Percentiles rank a stretch among this genome's conserved stretches.
Conservation (phyloP, 139 green algal species). For the Picochlorum costavermella region DNA sequence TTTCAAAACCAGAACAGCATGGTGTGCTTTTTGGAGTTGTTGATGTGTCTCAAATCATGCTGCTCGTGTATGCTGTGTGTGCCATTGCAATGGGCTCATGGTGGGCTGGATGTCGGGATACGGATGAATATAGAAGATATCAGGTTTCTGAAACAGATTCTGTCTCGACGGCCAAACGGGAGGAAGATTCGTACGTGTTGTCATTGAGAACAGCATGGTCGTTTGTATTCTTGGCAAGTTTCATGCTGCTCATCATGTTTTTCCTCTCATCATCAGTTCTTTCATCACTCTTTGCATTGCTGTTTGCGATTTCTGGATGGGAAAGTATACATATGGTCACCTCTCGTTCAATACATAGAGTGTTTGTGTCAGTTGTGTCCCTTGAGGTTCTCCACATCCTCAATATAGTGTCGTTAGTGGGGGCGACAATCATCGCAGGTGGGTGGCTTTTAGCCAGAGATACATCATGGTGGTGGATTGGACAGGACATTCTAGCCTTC, state of each 20-base stretch:
- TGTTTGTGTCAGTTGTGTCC: background rate
- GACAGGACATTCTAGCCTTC: conserved; percentile 61
- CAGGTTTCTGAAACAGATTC: conserved; percentile 1
- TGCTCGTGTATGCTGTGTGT: conserved; percentile 62
- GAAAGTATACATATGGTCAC: conserved; percentile 33
- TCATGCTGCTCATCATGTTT: conserved; percentile 61
- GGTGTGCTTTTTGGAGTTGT: conserved; percentile 15
- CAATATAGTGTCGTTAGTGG: background rate
- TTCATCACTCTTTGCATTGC: conserved; percentile 47
- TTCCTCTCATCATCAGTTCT: conserved; percentile 61
- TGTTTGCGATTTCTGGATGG: conserved; percentile 46
- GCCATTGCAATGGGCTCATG: conserved; percentile 37
- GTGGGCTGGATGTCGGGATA: conserved; percentile 37
- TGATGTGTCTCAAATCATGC: conserved; percentile 36
- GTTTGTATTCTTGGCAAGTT: conserved; percentile 54
- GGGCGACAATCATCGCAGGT: conserved; percentile 7
- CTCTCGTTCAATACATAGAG: background rate
- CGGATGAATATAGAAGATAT: conserved; percentile 13
- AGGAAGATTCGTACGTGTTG: conserved; percentile 34
- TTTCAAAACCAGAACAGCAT: background rate
- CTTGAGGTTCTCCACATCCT: background rate
- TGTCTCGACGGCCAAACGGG: background rate
- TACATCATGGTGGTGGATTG: conserved; percentile 47
- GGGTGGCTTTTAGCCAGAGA: conserved; percentile 19
- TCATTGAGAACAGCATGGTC: conserved; percentile 37